Conservation (phyloP, 495 filamentous ascomycete species). For the Letharia columbiana region DNA sequence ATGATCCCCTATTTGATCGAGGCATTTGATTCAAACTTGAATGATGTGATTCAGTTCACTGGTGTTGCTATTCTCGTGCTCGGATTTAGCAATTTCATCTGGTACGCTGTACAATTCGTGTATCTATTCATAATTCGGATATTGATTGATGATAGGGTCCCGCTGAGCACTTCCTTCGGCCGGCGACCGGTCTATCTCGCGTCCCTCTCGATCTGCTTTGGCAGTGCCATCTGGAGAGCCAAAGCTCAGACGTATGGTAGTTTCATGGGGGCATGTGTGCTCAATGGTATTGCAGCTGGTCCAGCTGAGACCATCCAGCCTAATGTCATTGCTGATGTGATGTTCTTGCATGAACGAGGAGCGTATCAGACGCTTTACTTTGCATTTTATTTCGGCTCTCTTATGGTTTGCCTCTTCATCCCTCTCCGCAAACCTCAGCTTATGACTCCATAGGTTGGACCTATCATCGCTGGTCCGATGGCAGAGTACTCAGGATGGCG, state of each 20-base stretch:
- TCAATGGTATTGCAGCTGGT: constrained; percentile 55
- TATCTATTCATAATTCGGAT: neutral
- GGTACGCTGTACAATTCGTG: constrained; percentile 26
- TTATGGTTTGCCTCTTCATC: constrained; percentile 30
- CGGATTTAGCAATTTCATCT: constrained; percentile 57
- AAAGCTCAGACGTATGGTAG: constrained; percentile 47
- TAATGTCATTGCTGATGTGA: constrained; percentile 56
- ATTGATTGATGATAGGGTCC: constrained; percentile 35
- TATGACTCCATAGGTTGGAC: constrained; percentile 36
- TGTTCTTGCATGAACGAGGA: constrained; percentile 59
- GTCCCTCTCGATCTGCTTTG: constrained; percentile 47
- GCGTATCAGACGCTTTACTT: constrained; percentile 60
- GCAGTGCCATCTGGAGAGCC: constrained; percentile 52
- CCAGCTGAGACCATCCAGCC: constrained; percentile 48
- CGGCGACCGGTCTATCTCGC: constrained; percentile 50
- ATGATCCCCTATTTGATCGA: constrained; percentile 49
- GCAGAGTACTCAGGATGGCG: constrained; percentile 45
- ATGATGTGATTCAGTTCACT: constrained; percentile 42
- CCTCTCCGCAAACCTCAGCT: constrained; percentile 24
- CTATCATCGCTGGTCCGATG: constrained; percentile 53
- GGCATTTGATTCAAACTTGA: constrained; percentile 46
- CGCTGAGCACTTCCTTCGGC: constrained; percentile 50
- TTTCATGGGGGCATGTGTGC: constrained; percentile 52
- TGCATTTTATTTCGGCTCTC: constrained; percentile 40
- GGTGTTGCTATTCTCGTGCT: constrained; percentile 55